phyloP scores from a whole-genome alignment of 2,329 filamentous ascomycete species.

The Trichoderma guizhouense region DNA sequence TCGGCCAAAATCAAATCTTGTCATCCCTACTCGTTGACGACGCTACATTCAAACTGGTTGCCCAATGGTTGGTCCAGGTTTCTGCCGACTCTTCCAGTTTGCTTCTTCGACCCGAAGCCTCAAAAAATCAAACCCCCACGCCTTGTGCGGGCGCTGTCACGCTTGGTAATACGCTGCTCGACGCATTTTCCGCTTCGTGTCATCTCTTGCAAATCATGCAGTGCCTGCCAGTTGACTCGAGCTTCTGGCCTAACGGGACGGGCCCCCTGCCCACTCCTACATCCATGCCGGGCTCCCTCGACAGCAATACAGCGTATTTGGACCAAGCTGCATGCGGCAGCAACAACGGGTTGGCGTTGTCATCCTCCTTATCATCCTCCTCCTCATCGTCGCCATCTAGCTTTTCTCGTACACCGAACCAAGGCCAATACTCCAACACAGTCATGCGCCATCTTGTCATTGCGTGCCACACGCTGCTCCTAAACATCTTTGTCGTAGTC shows the following conservation, averaged over 20 bases:
- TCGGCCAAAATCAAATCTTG: background rate
- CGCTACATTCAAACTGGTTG: background rate
- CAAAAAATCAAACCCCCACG: background rate
- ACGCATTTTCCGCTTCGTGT: background rate
- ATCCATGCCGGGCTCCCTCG: background rate
- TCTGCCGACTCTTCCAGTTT: background rate
- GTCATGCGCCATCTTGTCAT: constrained; percentile 3
- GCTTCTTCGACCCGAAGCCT: background rate
- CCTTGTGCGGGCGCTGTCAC: background rate
- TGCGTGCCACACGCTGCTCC: background rate
- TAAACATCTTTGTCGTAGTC: background rate
- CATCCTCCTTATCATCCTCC: background rate
- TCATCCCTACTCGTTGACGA: background rate
- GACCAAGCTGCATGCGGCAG: background rate
- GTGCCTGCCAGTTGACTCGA: background rate
- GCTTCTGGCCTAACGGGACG: background rate
- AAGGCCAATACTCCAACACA: background rate
- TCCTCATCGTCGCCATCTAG: background rate
- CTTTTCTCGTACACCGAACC: background rate
- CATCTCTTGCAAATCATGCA: constrained; percentile 2
- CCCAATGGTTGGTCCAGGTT: background rate
- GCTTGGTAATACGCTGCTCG: background rate
- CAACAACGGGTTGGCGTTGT: background rate
- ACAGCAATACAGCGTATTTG: background rate
- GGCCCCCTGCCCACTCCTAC: background rate